phyloP scores from a whole-genome alignment of 1,139 yeast species.

The Saccharomyces hybrid region DNA sequence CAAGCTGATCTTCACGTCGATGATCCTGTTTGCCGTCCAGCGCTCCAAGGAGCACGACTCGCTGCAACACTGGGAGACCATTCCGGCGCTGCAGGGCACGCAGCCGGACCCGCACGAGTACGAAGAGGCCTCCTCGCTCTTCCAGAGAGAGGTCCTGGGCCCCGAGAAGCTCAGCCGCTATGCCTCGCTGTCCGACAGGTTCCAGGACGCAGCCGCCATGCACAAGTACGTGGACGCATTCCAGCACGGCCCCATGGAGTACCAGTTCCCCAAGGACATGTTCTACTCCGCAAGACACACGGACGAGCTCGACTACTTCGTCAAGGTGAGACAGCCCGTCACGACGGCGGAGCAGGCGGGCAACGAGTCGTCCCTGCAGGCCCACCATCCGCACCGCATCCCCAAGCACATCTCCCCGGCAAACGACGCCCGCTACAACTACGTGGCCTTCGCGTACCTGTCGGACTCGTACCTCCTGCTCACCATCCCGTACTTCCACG shows the following conservation, averaged over 20 bases:
- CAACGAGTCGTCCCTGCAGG: slow-evolving; percentile 17
- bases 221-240: slow-evolving; percentile 23
- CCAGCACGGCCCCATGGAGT: slow-evolving; percentile 35
- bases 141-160: slow-evolving; percentile 26
- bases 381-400: slow-evolving; percentile 22
- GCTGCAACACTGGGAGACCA: slow-evolving; percentile 23
- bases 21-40: slow-evolving; percentile 37
- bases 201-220: slow-evolving; percentile 8
- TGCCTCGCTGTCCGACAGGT: slow-evolving; percentile 8
- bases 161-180: slow-evolving; percentile 22
- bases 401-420: slow-evolving; percentile 18
- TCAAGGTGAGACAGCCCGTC: slow-evolving; percentile 19
- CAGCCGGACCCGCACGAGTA: slow-evolving; percentile 18
- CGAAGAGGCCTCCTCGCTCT: slow-evolving; percentile 29
- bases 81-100: slow-evolving; percentile 1
- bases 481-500: slow-evolving; percentile 40
- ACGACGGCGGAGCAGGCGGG: slow-evolving; percentile 8
- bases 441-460: slow-evolving; percentile 54
- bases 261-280: slow-evolving; percentile 41
- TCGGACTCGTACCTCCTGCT: slow-evolving; percentile 55
- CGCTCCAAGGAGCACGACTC: slow-evolving; percentile 12
- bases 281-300: slow-evolving; percentile 22
- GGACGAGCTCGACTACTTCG: slow-evolving; percentile 23
- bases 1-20: slow-evolving; percentile 44
- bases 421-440: slow-evolving; percentile 37